phyloP scores from a whole-genome alignment of 768 basidiomycete species.

The Leccinum boreale region DNA sequence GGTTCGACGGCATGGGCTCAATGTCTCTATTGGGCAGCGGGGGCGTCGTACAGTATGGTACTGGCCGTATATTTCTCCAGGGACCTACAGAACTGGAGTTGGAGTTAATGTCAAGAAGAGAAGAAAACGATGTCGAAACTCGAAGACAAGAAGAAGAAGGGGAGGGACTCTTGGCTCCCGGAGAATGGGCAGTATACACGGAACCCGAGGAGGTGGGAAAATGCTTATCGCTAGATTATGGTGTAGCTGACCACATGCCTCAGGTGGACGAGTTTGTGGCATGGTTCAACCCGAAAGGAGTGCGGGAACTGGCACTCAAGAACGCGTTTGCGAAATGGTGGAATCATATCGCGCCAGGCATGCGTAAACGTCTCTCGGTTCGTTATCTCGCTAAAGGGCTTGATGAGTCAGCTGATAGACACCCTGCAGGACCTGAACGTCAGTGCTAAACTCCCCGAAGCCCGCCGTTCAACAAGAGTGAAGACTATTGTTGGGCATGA shows the following conservation, averaged over 20 bases:
- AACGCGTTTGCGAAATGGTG: slow-evolving; percentile 79
- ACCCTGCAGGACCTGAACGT: slow-evolving; percentile 60
- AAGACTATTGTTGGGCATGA: slow-evolving; percentile 59
- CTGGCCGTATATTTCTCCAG: slow-evolving; percentile 89
- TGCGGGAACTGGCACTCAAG: slow-evolving; percentile 81
- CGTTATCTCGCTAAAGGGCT: slow-evolving; percentile 27
- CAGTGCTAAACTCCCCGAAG: slow-evolving; percentile 71
- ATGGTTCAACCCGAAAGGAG: slow-evolving; percentile 92
- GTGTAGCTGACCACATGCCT: slow-evolving; percentile 10
- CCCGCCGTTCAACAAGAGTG: slow-evolving; percentile 72
- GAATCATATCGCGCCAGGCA: slow-evolving; percentile 75
- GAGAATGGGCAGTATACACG: slow-evolving; percentile 91
- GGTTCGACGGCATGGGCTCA: slow-evolving; percentile 96
- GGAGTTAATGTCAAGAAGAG: slow-evolving; percentile 61
- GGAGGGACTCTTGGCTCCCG: slow-evolving; percentile 64
- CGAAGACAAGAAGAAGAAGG: slow-evolving; percentile 80
- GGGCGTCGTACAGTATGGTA: slow-evolving; percentile 78
- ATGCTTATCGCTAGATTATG: not conserved
- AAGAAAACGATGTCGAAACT: slow-evolving; percentile 49
- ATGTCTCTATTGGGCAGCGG: slow-evolving; percentile 76
- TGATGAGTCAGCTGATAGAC: slow-evolving; percentile 9
- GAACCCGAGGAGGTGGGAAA: slow-evolving; percentile 75
- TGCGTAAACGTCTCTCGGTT: slow-evolving; percentile 72
- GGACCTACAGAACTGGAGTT: slow-evolving; percentile 83
- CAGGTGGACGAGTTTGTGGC: slow-evolving; percentile 80